Evolutionary conservation across 352 stramenopile species (phyloP), one percentile per base, ranked within the genome.

Genomic region (Phytophthora kernoviae): DNA sequence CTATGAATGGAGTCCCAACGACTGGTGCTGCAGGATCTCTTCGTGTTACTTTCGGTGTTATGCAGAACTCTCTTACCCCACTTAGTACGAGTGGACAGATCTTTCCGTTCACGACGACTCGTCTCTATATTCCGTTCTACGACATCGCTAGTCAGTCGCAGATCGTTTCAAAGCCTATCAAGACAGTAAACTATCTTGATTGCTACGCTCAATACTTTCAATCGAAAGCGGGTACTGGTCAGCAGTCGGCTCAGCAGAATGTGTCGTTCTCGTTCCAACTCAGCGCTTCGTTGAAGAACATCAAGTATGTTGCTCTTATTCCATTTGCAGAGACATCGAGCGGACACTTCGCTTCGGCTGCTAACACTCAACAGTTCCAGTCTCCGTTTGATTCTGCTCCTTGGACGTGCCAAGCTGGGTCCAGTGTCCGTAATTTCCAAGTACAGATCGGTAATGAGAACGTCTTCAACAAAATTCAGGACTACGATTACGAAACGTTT

Each of bases 41-140:
- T 3, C 24, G 24, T 30, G 3, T 30, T 6, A 6, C 24, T 6
- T 30, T 30, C 24, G 24, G 24, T 30, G 24, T 30, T 6, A 30
- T 30, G 24, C 24, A 30, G 24, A 30, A 30, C 24, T 7, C 3
- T 30, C 24, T 30, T 30, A 30, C 24, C 3, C 3, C 3, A 3
- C 3, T 30, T 30, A 6, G 3, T 30, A 30, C 24, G 3, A 30
- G 24, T 6, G 24, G 24, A 30, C 24, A 30, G 24, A 30, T 30
- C 24, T 33, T 55, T 7, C 48, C 34, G 14, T 55, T 55, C 36
- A 55, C 48, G 21, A 46, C 48, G 20, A 3, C 34, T 18, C 48
- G 48, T 18, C 21, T 55, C 4, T 55, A 46, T 36, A 34, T 54
- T 9, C 47, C 47, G 8, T 54, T 54, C 33, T 21, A 47, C 10